phyloP scores from a whole-genome alignment of 441 rosid species.

The Populus hybrid region DNA sequence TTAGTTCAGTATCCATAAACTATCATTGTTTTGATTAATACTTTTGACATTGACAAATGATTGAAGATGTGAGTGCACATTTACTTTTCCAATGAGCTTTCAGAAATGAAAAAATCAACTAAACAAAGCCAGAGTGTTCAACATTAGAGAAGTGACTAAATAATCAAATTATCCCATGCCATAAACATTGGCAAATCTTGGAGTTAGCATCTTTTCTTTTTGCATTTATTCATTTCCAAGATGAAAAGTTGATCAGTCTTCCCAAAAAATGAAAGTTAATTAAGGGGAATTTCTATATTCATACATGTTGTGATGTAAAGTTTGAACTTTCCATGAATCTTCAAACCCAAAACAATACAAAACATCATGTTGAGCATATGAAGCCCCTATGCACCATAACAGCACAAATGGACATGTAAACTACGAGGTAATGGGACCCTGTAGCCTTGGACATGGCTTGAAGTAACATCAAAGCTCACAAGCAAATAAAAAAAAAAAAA shows the following conservation, averaged over 20 bases:
- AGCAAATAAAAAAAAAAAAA: slow-evolving; percentile 12
- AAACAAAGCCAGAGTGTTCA: background rate
- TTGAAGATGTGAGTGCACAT: background rate
- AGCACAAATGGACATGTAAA: slow-evolving; percentile 9
- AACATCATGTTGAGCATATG: slow-evolving; percentile 12
- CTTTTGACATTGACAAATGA: background rate
- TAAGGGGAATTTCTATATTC: background rate
- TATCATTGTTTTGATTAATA: background rate
- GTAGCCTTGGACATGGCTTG: slow-evolving; percentile 9
- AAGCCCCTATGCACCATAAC: slow-evolving; percentile 17
- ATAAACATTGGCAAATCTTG: background rate
- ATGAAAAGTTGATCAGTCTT: background rate
- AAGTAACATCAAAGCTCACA: slow-evolving; percentile 9
- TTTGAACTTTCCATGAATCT: slow-evolving; percentile 21
- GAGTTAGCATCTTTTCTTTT: background rate
- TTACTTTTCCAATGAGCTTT: background rate
- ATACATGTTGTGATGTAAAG: slow-evolving; percentile 8
- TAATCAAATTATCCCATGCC: background rate
- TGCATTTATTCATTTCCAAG: background rate
- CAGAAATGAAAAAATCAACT: background rate
- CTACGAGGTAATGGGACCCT: slow-evolving; percentile 32
- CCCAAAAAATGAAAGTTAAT: background rate
- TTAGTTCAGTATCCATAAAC: background rate
- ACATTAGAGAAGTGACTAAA: background rate
- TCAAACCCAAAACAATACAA: slow-evolving; percentile 22